Base-by-base conservation (phyloP, 345 rosid species). In the Rhodamnia argentea region DNA sequence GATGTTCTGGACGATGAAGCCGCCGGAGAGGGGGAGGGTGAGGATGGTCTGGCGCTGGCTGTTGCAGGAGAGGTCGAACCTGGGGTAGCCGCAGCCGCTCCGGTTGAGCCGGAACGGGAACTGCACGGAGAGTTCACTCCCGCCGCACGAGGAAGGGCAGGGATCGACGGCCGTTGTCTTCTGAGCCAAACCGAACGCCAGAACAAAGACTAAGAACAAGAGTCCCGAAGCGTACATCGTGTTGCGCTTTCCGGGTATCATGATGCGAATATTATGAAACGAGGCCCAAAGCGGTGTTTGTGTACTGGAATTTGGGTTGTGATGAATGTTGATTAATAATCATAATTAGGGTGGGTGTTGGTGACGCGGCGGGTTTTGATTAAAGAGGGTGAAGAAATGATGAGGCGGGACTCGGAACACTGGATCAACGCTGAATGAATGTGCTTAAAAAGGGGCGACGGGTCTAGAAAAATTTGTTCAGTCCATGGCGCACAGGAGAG, bases 101-200 rank as follows among this genome's bases (percentile, higher is more conserved):
- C 50, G 18, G 82, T 5, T 22, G 57, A 89, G 54, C 59, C 86
- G 62, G 90, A 92, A 93, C 23, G 96, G 94, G 88, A 92, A 93
- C 2, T 88, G 87, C 15, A 93, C 75, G 22, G 16, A 12, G 20
- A 52, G 87, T 27, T 10, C 13, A 44, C 27, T 7, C 29, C 44
- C 23, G 54, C 15, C 10, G 56, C 89, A 89, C 2, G 86, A 9
- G 29, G 24, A 1, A 27, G 55, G 81, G 87, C 92, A 92, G 76
- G 70, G 14, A 23, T 47, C 8, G 22, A 29, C 85, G 83, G 84
- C 14, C 32, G 81, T 18, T 9, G 81, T 70, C 81, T 37, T 10
- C 81, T 37, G 47, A 70, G 26, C 47, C 81, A 40, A 70, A 70
- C 37, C 81, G 81, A 70, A 70, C 23, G 47, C 37, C 37, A 20